Evolutionary conservation across 495 filamentous ascomycete species (phyloP).

Genomic region (Haplographium delicatum): DNA sequence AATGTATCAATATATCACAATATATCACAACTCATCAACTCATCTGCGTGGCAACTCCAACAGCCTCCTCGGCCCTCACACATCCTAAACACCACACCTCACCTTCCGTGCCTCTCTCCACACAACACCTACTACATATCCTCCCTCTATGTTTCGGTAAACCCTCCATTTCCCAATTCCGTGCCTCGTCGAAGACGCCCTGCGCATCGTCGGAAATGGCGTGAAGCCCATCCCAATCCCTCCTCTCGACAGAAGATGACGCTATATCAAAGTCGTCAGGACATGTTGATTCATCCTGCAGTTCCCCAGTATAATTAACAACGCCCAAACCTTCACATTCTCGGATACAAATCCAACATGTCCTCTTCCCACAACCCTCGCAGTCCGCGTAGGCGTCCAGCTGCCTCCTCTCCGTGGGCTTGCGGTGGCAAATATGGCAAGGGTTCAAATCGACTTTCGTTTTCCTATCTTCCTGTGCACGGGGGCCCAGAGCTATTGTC

Average conservation of each 20-base stretch:
- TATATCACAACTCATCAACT: no score
- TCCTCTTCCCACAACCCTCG: conserved; percentile 40
- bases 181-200: no score
- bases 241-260: no score
- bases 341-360: conserved; percentile 49
- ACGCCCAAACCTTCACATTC: conserved; percentile 33
- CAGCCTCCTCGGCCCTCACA: conserved; percentile 13
- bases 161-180: conserved; percentile 1
- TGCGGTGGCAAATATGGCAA: conserved; percentile 48
- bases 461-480: not conserved
- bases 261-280: no score
- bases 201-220: no score
- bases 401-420: conserved; percentile 40
- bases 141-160: conserved; percentile 13
- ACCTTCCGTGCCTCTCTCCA: conserved; percentile 21
- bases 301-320: not conserved
- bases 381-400: conserved; percentile 48
- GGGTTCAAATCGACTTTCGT: conserved; percentile 32
- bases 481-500: no score
- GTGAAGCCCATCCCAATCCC: no score
- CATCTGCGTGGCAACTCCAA: not conserved
- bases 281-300: no score
- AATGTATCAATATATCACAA: no score
- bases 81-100: conserved; percentile 28
- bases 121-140: conserved; percentile 26